A percentile compares a stretch with the other conserved stretches of the same genome.
These are phyloP conservation scores for Coemansia erecta DNA, from an alignment of 192 early-diverging fungal genomes.

Conservation along the genomic window DNA sequence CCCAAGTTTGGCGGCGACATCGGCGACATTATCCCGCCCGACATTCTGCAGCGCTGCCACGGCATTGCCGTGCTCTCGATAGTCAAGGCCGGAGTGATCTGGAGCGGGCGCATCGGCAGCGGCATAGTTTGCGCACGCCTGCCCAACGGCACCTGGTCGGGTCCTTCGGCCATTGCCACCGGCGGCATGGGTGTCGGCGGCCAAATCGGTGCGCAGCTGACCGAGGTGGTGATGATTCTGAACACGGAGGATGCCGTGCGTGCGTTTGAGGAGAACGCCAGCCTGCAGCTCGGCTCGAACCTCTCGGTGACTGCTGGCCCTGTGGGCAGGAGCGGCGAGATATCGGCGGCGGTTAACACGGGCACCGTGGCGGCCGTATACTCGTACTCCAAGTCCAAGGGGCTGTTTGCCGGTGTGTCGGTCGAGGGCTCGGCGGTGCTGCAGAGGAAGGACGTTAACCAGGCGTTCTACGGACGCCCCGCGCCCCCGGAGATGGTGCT, in stretches of 20 bases:
- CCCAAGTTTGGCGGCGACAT: constrained; percentile 52
- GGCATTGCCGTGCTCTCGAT: constrained; percentile 92
- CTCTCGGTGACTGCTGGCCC: constrained; percentile 87
- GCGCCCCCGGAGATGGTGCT: constrained; percentile 83
- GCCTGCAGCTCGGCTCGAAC: constrained; percentile 84
- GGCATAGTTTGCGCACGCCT: constrained; percentile 82
- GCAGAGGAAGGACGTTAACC: constrained; percentile 84
- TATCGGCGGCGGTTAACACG: constrained; percentile 65
- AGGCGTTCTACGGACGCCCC: constrained; percentile 74
- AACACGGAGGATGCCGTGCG: constrained; percentile 80
- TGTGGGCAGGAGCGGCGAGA: constrained; percentile 81
- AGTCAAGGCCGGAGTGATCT: constrained; percentile 90
- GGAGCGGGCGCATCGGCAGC: constrained; percentile 79
- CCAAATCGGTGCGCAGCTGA: constrained; percentile 85
- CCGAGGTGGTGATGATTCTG: constrained; percentile 88
- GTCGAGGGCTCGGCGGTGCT: constrained; percentile 86
- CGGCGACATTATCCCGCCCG: constrained; percentile 67
- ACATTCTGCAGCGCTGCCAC: constrained; percentile 70
- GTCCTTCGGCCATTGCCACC: constrained; percentile 80
- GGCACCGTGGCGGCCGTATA: constrained; percentile 83
- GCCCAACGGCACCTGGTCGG: constrained; percentile 73
- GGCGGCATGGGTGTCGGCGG: constrained; percentile 83
- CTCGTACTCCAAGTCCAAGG: constrained; percentile 90
- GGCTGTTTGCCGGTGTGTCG: constrained; percentile 89
- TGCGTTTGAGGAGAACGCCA: constrained; percentile 80